These are phyloP conservation scores for Linnemannia schmuckeri DNA, from an alignment of 192 early-diverging fungal species.

Conservation along the genomic window DNA sequence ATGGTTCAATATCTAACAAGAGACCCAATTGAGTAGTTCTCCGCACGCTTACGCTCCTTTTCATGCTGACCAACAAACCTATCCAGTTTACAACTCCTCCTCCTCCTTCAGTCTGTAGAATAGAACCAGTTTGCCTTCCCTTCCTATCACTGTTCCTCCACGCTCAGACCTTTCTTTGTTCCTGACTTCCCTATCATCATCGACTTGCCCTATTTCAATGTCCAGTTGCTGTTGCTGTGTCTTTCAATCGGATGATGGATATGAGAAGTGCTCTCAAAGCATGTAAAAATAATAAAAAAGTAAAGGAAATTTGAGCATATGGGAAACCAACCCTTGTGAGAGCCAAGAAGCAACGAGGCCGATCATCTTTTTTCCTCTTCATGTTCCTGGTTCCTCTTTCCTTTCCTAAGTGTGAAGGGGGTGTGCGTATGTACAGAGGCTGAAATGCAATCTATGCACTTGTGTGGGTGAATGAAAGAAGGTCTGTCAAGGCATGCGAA, in stretches of 20 bases:
- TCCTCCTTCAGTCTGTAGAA: background rate
- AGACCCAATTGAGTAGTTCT: background rate
- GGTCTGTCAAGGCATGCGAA: background rate
- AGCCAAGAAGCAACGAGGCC: slow-evolving; percentile 13
- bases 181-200: background rate
- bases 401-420: background rate
- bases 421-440: background rate
- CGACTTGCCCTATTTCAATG: background rate
- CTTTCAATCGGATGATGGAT: background rate
- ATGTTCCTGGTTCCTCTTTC: no score
- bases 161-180: slow-evolving; percentile 16
- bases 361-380: background rate
- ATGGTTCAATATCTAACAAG: background rate
- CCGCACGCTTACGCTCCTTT: background rate
- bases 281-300: background rate
- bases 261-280: background rate
- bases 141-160: background rate
- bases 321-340: background rate
- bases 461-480: background rate
- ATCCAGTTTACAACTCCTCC: slow-evolving; percentile 1
- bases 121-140: background rate
- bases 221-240: background rate
- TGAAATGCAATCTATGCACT: slow-evolving; percentile 8
- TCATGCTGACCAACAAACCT: background rate
- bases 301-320: slow-evolving; percentile 1